Base-by-base conservation (phyloP, 2,329 filamentous ascomycete species). In the Graphium sp. region DNA sequence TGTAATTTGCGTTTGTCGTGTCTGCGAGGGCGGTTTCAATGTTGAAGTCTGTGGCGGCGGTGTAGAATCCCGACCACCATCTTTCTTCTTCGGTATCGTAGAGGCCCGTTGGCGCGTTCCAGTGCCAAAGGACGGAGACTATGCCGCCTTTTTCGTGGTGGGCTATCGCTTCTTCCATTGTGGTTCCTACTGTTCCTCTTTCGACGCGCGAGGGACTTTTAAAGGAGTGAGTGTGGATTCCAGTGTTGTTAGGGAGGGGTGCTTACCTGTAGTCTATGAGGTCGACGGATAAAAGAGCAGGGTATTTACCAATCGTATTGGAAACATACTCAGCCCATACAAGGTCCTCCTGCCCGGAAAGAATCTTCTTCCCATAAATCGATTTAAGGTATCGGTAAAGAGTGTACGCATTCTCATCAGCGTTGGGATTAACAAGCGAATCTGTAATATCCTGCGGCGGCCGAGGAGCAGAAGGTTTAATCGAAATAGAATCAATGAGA, bases 21-120 rank as follows among this genome's bases (percentile, higher is more conserved):
- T 56, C 46, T 5, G 42, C 43, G 4, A 63, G 41, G 3, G 58
- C 55, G 1, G 49, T 40, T 2, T 44, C 45, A n/a, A 62, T 39
- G 34, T 62, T 50, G 38, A 62, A 63, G 32, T 57, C 55, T 2
- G 57, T 59, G 2, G 58, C 56, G n/a, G 44, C 43, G 16, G 58
- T 60, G 43, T 64, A 63, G 45, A 64, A 62, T 6, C 58, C 58
- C 7, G 44, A 45, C 43, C 48, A 63, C 59, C 60, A 62, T n/a
- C 45, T 50, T 24, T 60, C 43, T 26, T 51, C 49, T 2, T 38
- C 42, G 1, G 49, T 60, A 35, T 63, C 54, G 35, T 59, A 60
- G n/a, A 62, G 45, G 2, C 57, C 57, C 0, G 41, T 38, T 10
- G 57, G 57, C 0, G 56, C 53, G 22, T 57, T 56, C 58, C 58